A percentile compares a stretch with the other conserved stretches of the same genome.
phyloP scores from a whole-genome alignment of 2,329 filamentous ascomycete species.

The Sporothrix dimorphospora region DNA sequence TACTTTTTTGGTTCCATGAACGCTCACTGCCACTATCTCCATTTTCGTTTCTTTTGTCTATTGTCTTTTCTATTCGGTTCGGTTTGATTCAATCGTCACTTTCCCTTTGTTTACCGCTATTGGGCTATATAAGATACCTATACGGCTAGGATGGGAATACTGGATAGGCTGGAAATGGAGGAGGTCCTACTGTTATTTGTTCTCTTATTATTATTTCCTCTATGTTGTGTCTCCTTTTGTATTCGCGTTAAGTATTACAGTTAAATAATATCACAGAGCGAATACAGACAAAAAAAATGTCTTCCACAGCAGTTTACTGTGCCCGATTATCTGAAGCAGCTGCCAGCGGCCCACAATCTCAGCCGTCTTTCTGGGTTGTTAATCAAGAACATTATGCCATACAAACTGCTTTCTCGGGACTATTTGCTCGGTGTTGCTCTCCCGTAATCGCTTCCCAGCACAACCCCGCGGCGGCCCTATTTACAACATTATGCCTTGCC shows the following conservation, averaged over 20 bases:
- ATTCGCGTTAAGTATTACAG: too few relatives aligned
- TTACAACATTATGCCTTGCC: background rate
- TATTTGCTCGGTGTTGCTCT: background rate
- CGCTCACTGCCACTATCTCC: too few relatives aligned
- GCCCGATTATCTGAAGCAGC: too few relatives aligned
- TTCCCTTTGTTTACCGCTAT: too few relatives aligned
- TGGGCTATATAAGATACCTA: background rate
- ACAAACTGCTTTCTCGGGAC: background rate
- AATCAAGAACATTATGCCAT: constrained; percentile 8
- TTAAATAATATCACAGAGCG: too few relatives aligned
- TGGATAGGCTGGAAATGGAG: background rate
- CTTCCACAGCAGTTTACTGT: too few relatives aligned
- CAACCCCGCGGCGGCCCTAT: background rate
- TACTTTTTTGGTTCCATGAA: too few relatives aligned
- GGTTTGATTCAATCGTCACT: background rate
- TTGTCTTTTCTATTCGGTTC: background rate
- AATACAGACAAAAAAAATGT: too few relatives aligned
- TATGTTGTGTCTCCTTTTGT: too few relatives aligned
- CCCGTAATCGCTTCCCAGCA: background rate
- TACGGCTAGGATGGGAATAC: background rate
- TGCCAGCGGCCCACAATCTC: background rate
- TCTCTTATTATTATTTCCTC: too few relatives aligned
- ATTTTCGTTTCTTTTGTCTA: too few relatives aligned
- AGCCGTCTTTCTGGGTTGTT: background rate
- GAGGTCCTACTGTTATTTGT: background rate